A percentile compares a stretch with the other conserved stretches of the same genome.
Evolutionary conservation across 352 stramenopile genomes (phyloP).

Genomic region (Phytophthora ohioensis): DNA sequence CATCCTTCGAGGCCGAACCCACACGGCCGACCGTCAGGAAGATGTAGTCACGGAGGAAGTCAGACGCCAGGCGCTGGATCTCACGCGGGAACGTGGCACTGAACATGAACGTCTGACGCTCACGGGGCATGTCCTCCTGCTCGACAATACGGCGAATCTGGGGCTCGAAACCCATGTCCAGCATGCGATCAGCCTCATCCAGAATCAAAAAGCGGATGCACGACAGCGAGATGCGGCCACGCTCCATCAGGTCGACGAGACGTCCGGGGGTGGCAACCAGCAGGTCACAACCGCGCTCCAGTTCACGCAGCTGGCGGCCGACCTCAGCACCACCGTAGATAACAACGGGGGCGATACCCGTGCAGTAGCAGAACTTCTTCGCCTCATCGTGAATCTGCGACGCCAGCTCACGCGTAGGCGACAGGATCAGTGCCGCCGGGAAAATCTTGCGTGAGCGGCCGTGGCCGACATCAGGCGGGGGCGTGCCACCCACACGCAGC

Average conservation of each 20-base stretch:
- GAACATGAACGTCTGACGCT: slow-evolving; percentile 99
- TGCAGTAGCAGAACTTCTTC: slow-evolving; percentile 97
- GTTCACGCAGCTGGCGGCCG: slow-evolving; percentile 84
- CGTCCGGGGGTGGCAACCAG: slow-evolving; percentile 97
- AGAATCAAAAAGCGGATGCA: slow-evolving; percentile 96
- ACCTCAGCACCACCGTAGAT: slow-evolving; percentile 96
- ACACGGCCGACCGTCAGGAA: slow-evolving; percentile 99
- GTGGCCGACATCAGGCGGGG: slow-evolving; percentile 53
- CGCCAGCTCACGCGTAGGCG: slow-evolving; percentile 95
- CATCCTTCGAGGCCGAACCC: slow-evolving; percentile 97
- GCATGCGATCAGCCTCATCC: slow-evolving; percentile 99
- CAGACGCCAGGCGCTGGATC: slow-evolving; percentile 96
- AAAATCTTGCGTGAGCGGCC: slow-evolving; percentile 88
- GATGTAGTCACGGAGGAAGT: slow-evolving; percentile 99
- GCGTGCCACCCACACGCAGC: slow-evolving; percentile 84
- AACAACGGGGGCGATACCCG: slow-evolving; percentile 94
- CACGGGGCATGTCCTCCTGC: slow-evolving; percentile 96
- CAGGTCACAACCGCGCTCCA: slow-evolving; percentile 95
- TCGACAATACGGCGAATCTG: slow-evolving; percentile 99
- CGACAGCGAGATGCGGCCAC: slow-evolving; percentile 91
- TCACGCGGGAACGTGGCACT: slow-evolving; percentile 99
- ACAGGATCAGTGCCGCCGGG: slow-evolving; percentile 93
- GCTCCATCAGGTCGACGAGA: slow-evolving; percentile 97
- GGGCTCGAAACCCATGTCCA: slow-evolving; percentile 99
- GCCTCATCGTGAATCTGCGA: slow-evolving; percentile 97